Conservation (phyloP, 768 basidiomycete species). For the Chiua virens region DNA sequence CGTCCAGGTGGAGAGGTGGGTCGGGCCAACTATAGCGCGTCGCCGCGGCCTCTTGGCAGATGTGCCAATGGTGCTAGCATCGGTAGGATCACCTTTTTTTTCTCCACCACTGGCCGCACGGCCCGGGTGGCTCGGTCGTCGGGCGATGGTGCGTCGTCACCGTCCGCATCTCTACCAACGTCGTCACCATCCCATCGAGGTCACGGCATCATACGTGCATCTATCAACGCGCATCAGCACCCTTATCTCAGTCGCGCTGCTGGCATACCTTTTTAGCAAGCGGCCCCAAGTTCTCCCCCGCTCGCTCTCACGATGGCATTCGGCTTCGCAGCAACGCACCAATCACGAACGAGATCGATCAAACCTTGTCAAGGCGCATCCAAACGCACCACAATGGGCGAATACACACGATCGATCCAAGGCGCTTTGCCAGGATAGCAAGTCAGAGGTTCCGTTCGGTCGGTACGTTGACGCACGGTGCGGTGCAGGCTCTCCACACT, state of each 20-base stretch:
- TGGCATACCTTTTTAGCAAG: conserved; percentile 2
- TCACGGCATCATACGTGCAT: neutral
- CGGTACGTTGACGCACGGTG: neutral
- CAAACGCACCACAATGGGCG: conserved; percentile 3
- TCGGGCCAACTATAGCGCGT: neutral
- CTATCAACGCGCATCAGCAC: neutral
- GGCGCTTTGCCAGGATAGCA: neutral
- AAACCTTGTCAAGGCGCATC: conserved; percentile 15
- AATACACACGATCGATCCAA: conserved; percentile 8
- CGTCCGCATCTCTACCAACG: neutral
- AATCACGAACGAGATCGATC: conserved; percentile 14
- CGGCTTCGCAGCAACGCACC: neutral
- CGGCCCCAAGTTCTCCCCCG: conserved; percentile 9
- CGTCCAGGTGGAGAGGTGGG: conserved; percentile 5
- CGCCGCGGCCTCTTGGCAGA: neutral
- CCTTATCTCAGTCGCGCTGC: conserved; percentile 14
- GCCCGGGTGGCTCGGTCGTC: no score
- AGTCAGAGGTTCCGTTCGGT: neutral
- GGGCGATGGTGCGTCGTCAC: neutral
- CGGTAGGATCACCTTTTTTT: no score
- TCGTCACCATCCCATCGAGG: neutral
- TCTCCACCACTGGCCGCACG: no score
- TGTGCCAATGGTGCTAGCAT: no score
- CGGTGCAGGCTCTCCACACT: neutral
- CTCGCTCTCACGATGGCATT: conserved; percentile 14